A percentile compares a stretch with the other conserved stretches of the same genome.
Evolutionary conservation across 768 basidiomycete species (phyloP).

Genomic region (Tulasnella sp.): DNA sequence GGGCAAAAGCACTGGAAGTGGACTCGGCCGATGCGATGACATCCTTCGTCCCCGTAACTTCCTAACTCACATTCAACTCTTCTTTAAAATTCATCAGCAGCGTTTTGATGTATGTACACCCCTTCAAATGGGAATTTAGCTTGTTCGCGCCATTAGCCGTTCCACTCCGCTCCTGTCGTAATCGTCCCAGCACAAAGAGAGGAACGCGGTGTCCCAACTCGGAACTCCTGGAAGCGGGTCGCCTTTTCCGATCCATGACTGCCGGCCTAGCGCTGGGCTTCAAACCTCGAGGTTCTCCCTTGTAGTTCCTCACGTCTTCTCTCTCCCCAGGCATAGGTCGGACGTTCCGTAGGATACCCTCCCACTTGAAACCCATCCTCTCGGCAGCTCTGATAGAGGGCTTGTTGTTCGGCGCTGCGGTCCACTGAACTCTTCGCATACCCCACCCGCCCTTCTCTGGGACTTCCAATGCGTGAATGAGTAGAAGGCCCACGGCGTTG

Average conservation of each 20-base stretch:
- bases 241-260: neutral
- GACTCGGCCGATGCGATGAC: neutral
- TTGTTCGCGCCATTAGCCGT: neutral
- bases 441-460: slow-evolving; percentile 45
- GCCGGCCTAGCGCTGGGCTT: neutral
- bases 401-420: slow-evolving; percentile 50
- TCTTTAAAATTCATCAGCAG: neutral
- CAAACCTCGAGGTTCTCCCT: neutral
- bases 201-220: slow-evolving; percentile 47
- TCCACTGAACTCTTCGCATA: slow-evolving; percentile 61
- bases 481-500: slow-evolving; percentile 43
- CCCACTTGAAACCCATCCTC: slow-evolving; percentile 57
- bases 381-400: slow-evolving; percentile 52
- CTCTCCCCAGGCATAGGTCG: slow-evolving; percentile 32
- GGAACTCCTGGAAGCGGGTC: slow-evolving; percentile 35
- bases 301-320: slow-evolving; percentile 29
- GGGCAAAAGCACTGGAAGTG: slow-evolving; percentile 10
- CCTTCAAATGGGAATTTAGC: neutral
- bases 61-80: neutral
- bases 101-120: neutral
- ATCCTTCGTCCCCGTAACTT: neutral
- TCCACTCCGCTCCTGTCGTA: slow-evolving; percentile 34
- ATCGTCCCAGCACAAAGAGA: slow-evolving; percentile 58
- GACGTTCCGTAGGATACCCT: slow-evolving; percentile 55
- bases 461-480: slow-evolving; percentile 40